Conservation (phyloP, 208 protist species). For the Trypanosoma scelopori region DNA sequence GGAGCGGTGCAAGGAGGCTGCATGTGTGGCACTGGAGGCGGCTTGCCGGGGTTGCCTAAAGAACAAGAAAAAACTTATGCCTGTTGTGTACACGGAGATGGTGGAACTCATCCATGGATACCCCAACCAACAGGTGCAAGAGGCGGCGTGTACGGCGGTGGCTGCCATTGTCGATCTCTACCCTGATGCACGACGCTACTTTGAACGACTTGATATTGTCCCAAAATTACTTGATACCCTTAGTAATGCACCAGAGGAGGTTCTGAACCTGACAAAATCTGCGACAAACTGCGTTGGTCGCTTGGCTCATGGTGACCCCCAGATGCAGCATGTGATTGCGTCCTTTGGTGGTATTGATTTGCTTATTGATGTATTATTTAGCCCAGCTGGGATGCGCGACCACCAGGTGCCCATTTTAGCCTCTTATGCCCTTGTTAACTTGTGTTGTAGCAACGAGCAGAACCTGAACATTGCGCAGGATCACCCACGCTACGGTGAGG, state of each 20-base stretch:
- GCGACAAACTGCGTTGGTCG: slow-evolving; percentile 88
- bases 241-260: slow-evolving; percentile 79
- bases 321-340: slow-evolving; percentile 78
- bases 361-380: slow-evolving; percentile 89
- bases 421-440: slow-evolving; percentile 88
- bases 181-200: slow-evolving; percentile 49
- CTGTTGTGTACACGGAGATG: slow-evolving; percentile 65
- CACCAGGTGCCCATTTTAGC: slow-evolving; percentile 90
- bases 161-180: slow-evolving; percentile 81
- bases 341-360: slow-evolving; percentile 78
- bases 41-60: slow-evolving; percentile 69
- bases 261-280: slow-evolving; percentile 87
- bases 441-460: slow-evolving; percentile 83
- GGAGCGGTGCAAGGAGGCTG: slow-evolving; percentile 89
- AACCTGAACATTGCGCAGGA: slow-evolving; percentile 75
- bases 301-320: slow-evolving; percentile 76
- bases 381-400: slow-evolving; percentile 74
- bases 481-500: slow-evolving; percentile 75
- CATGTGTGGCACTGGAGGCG: slow-evolving; percentile 85
- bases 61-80: slow-evolving; percentile 64
- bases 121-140: slow-evolving; percentile 91
- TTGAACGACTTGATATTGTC: slow-evolving; percentile 76
- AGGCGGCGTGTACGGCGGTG: slow-evolving; percentile 85
- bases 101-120: slow-evolving; percentile 87
- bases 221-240: slow-evolving; percentile 88